A percentile compares a stretch with the other conserved stretches of the same genome.
Conservation (phyloP, 352 stramenopile genomes). For the Globisporangium nagaii region DNA sequence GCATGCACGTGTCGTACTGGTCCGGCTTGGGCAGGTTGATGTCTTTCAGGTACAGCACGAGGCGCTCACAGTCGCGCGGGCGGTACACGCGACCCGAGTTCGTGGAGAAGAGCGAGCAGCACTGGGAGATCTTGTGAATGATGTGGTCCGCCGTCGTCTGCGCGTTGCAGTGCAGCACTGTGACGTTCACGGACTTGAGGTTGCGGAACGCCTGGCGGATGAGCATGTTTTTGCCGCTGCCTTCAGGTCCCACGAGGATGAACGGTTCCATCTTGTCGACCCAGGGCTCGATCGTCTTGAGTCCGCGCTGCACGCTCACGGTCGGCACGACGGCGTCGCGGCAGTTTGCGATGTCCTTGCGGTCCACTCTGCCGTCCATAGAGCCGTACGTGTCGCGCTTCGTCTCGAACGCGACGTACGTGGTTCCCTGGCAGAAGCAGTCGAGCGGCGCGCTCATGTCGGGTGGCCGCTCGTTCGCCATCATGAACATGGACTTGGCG, state of each 20-base stretch:
- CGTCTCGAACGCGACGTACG: constrained; percentile 70
- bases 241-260: constrained; percentile 92
- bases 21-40: constrained; percentile 95
- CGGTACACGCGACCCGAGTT: constrained; percentile 89
- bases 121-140: constrained; percentile 93
- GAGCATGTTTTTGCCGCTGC: constrained; percentile 94
- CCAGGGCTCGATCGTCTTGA: constrained; percentile 89
- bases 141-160: constrained; percentile 92
- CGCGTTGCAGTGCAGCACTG: constrained; percentile 92
- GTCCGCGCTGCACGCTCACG: constrained; percentile 76
- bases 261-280: constrained; percentile 92
- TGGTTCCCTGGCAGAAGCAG: constrained; percentile 76
- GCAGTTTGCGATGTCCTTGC: constrained; percentile 31
- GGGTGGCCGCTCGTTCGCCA: constrained; percentile 86
- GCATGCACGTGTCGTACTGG: constrained; percentile 94
- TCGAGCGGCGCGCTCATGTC: constrained; percentile 86
- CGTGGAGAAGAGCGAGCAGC: constrained; percentile 91
- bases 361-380: constrained; percentile 61
- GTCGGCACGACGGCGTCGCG: constrained; percentile 67
- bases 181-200: constrained; percentile 69
- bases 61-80: constrained; percentile 86
- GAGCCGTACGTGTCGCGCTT: constrained; percentile 74
- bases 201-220: constrained; percentile 88
- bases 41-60: constrained; percentile 95
- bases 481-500: constrained; percentile 90